phyloP scores from a whole-genome alignment of 169 alveolate species.

The Ichthyophthirius multifiliis region DNA sequence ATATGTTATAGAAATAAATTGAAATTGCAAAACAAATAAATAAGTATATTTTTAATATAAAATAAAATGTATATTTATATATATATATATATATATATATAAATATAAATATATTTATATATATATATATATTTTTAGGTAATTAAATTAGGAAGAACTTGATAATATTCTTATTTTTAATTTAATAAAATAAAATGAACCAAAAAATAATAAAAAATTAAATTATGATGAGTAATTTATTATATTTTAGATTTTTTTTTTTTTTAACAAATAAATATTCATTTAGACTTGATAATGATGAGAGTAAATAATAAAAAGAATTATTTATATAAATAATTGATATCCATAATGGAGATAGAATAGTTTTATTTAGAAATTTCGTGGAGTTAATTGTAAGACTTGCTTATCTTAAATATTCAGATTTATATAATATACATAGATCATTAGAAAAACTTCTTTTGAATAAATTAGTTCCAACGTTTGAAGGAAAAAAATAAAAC shows the following conservation, averaged over 20 bases:
- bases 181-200: not conserved
- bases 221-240: slow-evolving; percentile 2
- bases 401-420: slow-evolving; percentile 43
- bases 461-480: slow-evolving; percentile 15
- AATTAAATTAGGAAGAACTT: slow-evolving; percentile 20
- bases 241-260: too few species aligned
- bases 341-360: slow-evolving; percentile 39
- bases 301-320: slow-evolving; percentile 5
- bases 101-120: too few species aligned
- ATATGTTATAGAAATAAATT: slow-evolving; percentile 7
- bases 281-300: not conserved
- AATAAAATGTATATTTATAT: too few species aligned
- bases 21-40: slow-evolving; percentile 17
- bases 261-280: not conserved
- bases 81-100: too few species aligned
- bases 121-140: too few species aligned
- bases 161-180: slow-evolving; percentile 10
- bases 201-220: not conserved
- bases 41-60: slow-evolving; percentile 6
- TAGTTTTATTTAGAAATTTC: slow-evolving; percentile 47
- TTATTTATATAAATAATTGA: slow-evolving; percentile 1
- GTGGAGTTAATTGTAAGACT: slow-evolving; percentile 50
- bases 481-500: slow-evolving; percentile 18
- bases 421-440: slow-evolving; percentile 37
- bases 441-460: slow-evolving; percentile 24